phyloP scores from a whole-genome alignment of 106 monocot genomes.

The Allium sativum region DNA sequence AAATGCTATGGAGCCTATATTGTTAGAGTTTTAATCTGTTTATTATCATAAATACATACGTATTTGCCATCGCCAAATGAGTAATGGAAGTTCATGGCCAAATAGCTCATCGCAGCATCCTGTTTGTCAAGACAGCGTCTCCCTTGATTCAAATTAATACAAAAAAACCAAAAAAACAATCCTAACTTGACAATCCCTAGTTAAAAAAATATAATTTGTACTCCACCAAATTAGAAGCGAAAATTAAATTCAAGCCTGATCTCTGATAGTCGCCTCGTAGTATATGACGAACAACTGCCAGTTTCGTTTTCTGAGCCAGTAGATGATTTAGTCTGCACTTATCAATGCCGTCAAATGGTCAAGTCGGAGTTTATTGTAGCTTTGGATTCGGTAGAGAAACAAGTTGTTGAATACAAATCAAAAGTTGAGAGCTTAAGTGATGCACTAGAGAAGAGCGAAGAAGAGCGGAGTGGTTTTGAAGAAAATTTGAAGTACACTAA shows the following conservation, averaged over 20 bases:
- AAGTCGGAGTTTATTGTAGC: constrained; percentile 68
- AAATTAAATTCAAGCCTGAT: constrained; percentile 36
- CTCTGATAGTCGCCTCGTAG: constrained; percentile 72
- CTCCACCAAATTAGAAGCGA: constrained; percentile 54
- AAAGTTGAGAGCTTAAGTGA: constrained; percentile 26
- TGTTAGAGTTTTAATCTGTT: too few relatives aligned
- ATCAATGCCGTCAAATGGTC: constrained; percentile 97
- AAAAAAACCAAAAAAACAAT: too few relatives aligned
- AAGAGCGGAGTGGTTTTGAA: constrained; percentile 33
- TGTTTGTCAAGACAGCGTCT: too few relatives aligned
- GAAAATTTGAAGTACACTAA: constrained; percentile 23
- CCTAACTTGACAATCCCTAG: too few relatives aligned
- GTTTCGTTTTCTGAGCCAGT: constrained; percentile 17
- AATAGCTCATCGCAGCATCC: too few relatives aligned
- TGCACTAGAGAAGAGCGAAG: constrained; percentile 34
- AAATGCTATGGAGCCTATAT: too few relatives aligned
- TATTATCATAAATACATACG: too few relatives aligned
- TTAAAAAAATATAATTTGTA: constrained; percentile 40
- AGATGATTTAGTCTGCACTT: constrained; percentile 67
- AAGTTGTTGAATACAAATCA: constrained; percentile 36
- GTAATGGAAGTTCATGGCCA: too few relatives aligned
- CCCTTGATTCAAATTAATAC: too few relatives aligned
- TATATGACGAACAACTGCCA: constrained; percentile 30
- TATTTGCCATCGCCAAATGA: too few relatives aligned
- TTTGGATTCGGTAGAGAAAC: constrained; percentile 37